Evolutionary conservation across 2,329 filamentous ascomycete species (phyloP).

Genomic region (Fusarium kyushuense): DNA sequence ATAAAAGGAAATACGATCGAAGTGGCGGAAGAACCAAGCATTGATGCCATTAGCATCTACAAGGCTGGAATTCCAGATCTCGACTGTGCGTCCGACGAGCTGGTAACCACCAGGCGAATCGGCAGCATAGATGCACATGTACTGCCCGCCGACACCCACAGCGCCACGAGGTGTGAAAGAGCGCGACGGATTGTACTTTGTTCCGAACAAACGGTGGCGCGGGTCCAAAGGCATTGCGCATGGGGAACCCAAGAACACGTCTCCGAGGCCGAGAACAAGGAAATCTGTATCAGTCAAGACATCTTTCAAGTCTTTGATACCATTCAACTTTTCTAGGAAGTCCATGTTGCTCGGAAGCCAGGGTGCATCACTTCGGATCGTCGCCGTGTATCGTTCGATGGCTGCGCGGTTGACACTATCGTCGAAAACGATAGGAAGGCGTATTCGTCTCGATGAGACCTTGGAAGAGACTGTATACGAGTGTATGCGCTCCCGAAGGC

Average conservation of each 20-base stretch:
- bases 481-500: slow-evolving; percentile 41
- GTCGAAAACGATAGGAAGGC: slow-evolving; percentile 56
- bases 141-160: slow-evolving; percentile 54
- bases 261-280: slow-evolving; percentile 55
- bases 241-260: slow-evolving; percentile 56
- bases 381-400: slow-evolving; percentile 70
- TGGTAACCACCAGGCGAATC: slow-evolving; percentile 56
- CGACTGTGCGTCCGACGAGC: slow-evolving; percentile 52
- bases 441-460: slow-evolving; percentile 50
- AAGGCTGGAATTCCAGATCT: slow-evolving; percentile 50
- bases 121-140: slow-evolving; percentile 56
- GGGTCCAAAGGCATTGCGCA: slow-evolving; percentile 53
- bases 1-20: slow-evolving; percentile 53
- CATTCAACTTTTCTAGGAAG: slow-evolving; percentile 59
- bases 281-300: slow-evolving; percentile 51
- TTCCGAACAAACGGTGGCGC: slow-evolving; percentile 53
- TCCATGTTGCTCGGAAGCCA: slow-evolving; percentile 73
- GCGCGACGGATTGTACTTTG: slow-evolving; percentile 55
- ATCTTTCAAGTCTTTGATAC: slow-evolving; percentile 46
- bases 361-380: slow-evolving; percentile 69
- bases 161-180: slow-evolving; percentile 53
- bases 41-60: neutral
- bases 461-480: slow-evolving; percentile 40
- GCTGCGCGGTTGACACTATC: slow-evolving; percentile 60
- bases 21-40: slow-evolving; percentile 50